Evolutionary conservation across 2,329 filamentous ascomycete species (phyloP).

Genomic region (Cercospora berteroae): DNA sequence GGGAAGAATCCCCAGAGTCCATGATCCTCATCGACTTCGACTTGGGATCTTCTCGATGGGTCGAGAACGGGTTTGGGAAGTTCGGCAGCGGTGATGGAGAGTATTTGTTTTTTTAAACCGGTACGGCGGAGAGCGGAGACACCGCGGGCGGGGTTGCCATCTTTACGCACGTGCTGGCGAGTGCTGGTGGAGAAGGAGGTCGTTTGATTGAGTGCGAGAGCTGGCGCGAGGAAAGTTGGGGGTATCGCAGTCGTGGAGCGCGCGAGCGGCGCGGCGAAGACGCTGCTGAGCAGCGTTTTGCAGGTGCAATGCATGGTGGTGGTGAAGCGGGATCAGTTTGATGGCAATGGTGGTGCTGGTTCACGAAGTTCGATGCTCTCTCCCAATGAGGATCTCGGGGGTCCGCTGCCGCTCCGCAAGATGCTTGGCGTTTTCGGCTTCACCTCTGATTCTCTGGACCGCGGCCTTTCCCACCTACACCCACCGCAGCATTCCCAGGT

Average conservation of each 20-base stretch:
- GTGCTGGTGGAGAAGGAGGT: slow-evolving; percentile 34
- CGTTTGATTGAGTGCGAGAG: slow-evolving; percentile 29
- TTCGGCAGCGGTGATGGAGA: slow-evolving; percentile 69
- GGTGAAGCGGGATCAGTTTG: background rate
- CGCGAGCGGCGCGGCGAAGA: slow-evolving; percentile 16
- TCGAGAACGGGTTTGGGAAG: slow-evolving; percentile 70
- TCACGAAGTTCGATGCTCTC: background rate
- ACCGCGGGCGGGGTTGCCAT: slow-evolving; percentile 77
- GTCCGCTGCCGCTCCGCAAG: slow-evolving; percentile 7
- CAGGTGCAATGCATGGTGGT: slow-evolving; percentile 27
- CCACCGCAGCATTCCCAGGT: background rate
- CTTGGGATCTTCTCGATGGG: slow-evolving; percentile 54
- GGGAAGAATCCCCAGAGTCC: slow-evolving; percentile 93
- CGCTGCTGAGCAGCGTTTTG: slow-evolving; percentile 21
- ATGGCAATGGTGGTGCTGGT: background rate
- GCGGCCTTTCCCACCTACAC: background rate
- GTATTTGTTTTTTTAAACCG: slow-evolving; percentile 53
- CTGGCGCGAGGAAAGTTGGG: slow-evolving; percentile 38
- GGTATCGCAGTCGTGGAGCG: slow-evolving; percentile 28
- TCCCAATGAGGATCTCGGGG: background rate
- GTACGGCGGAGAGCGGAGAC: slow-evolving; percentile 77
- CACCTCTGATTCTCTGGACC: background rate
- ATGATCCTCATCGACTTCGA: slow-evolving; percentile 68
- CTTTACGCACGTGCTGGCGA: slow-evolving; percentile 47
- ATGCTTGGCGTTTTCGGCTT: background rate